A percentile compares a stretch with the other conserved stretches of the same genome.
Evolutionary conservation across 1,139 yeast genomes (phyloP).

Genomic region (Suhomyces terraborum): DNA sequence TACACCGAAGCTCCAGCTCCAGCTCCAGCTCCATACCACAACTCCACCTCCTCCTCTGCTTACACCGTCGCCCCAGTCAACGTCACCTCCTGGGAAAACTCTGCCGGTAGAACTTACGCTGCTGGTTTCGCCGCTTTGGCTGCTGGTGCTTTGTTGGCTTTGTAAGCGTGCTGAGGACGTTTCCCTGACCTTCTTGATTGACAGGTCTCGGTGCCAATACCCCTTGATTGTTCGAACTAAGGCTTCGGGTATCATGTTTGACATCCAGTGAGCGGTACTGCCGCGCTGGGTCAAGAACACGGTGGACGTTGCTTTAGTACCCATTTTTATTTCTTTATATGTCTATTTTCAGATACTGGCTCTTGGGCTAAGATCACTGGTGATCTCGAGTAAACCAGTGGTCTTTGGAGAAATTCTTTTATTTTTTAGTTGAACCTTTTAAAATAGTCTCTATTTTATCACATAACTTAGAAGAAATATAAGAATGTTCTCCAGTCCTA

Average conservation of each 20-base stretch:
- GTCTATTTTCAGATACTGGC: conserved; percentile 13
- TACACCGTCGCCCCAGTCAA: conserved; percentile 31
- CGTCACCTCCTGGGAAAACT: conserved; percentile 43
- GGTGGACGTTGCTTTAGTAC: conserved; percentile 1
- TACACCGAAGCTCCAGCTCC: conserved; percentile 20
- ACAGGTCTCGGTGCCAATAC: conserved; percentile 8
- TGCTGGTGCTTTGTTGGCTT: conserved; percentile 56
- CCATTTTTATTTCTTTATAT: conserved; percentile 12
- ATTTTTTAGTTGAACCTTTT: conserved; percentile 11
- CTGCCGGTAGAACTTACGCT: conserved; percentile 29
- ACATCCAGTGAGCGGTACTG: too few relatives aligned
- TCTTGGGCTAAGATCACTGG: conserved; percentile 5
- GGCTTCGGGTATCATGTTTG: not conserved
- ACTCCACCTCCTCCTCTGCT: conserved; percentile 22
- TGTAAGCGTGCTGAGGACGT: conserved; percentile 32
- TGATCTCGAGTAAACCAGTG: conserved; percentile 9
- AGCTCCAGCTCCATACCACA: conserved; percentile 30
- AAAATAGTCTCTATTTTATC: conserved; percentile 7
- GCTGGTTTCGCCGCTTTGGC: conserved; percentile 54
- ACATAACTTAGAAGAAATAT: conserved; percentile 13
- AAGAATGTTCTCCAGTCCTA: conserved; percentile 6
- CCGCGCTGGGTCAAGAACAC: too few relatives aligned
- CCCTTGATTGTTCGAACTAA: conserved; percentile 3
- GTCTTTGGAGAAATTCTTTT: conserved; percentile 5
- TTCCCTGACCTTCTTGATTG: conserved; percentile 6